Conservation (phyloP, 495 filamentous ascomycete species). For the Penicillium bovifimosum region DNA sequence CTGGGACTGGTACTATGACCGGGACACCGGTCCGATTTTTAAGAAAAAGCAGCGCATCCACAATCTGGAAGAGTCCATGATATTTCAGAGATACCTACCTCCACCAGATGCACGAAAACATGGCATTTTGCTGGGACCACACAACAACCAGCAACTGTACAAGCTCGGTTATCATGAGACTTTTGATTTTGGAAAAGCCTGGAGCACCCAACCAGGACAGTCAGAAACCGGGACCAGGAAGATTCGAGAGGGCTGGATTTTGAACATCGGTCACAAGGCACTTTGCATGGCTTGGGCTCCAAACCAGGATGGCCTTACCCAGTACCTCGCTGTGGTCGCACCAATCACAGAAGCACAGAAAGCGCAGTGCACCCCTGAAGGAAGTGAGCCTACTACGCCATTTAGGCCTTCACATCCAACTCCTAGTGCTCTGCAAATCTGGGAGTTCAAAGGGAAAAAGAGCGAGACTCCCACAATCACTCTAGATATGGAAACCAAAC, state of each 20-base stretch:
- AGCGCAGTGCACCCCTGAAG: slow-evolving; percentile 6
- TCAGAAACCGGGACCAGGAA: slow-evolving; percentile 10
- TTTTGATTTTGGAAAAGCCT: slow-evolving; percentile 42
- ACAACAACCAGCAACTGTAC: slow-evolving; percentile 37
- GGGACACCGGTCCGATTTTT: slow-evolving; percentile 34
- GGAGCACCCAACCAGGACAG: slow-evolving; percentile 20
- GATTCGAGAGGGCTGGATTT: slow-evolving; percentile 50
- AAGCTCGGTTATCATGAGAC: slow-evolving; percentile 35
- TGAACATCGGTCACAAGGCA: slow-evolving; percentile 49
- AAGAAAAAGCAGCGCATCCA: slow-evolving; percentile 32
- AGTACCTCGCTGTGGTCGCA: slow-evolving; percentile 52
- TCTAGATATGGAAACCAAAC: slow-evolving; percentile 37
- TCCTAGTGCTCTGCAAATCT: slow-evolving; percentile 53
- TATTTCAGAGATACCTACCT: slow-evolving; percentile 38
- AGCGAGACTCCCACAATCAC: slow-evolving; percentile 21
- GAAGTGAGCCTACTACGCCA: slow-evolving; percentile 29
- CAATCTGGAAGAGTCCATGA: slow-evolving; percentile 25
- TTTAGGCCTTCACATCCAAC: slow-evolving; percentile 43
- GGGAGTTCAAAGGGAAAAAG: slow-evolving; percentile 46
- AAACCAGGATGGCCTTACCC: slow-evolving; percentile 43
- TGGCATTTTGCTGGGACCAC: slow-evolving; percentile 49
- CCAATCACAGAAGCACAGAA: slow-evolving; percentile 36
- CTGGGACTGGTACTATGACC: slow-evolving; percentile 54
- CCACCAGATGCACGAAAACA: slow-evolving; percentile 25
- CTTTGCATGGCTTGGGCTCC: slow-evolving; percentile 54